These are phyloP conservation scores for Epichloe sibirici DNA, from an alignment of 2,329 filamentous ascomycete species.

Conservation along the genomic window DNA sequence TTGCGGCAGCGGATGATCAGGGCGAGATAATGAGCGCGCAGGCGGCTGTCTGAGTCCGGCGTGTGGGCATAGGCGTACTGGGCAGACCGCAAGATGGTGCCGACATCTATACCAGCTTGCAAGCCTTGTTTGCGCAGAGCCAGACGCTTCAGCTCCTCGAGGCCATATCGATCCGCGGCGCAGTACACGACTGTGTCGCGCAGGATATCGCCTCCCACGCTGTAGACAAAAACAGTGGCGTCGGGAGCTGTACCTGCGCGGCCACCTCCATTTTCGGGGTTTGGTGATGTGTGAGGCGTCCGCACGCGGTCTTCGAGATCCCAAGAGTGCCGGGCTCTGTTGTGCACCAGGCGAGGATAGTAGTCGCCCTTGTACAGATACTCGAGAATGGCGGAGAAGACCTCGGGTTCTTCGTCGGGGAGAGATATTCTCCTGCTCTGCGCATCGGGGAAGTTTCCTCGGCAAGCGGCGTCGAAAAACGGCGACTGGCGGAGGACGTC, in stretches of 20 bases:
- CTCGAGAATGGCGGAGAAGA: constrained; percentile 88
- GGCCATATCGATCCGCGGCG: constrained; percentile 75
- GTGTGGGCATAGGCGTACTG: constrained; percentile 95
- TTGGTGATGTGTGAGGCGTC: constrained; percentile 38
- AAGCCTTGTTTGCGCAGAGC: constrained; percentile 89
- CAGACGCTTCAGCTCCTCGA: constrained; percentile 85
- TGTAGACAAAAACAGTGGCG: constrained; percentile 57
- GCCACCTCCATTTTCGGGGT: constrained; percentile 34
- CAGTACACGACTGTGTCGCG: constrained; percentile 94
- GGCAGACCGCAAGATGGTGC: constrained; percentile 80
- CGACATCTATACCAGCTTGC: constrained; percentile 84
- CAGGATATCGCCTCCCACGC: constrained; percentile 64
- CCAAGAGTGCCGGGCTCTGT: constrained; percentile 79
- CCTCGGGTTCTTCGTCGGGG: constrained; percentile 70
- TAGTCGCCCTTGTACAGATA: constrained; percentile 97
- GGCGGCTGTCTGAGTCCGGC: constrained; percentile 78
- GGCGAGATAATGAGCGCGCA: constrained; percentile 94
- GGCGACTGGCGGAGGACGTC: constrained; percentile 78
- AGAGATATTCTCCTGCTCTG: constrained; percentile 69
- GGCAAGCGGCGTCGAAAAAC: constrained; percentile 65
- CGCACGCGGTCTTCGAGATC: constrained; percentile 59
- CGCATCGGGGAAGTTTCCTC: constrained; percentile 59
- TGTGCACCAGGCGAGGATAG: constrained; percentile 77
- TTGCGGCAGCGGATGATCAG: constrained; percentile 94
- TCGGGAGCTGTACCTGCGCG: constrained; percentile 34